phyloP scores from a whole-genome alignment of 176 grass and related monocot genomes.

The Echinochloa phyllopogon region DNA sequence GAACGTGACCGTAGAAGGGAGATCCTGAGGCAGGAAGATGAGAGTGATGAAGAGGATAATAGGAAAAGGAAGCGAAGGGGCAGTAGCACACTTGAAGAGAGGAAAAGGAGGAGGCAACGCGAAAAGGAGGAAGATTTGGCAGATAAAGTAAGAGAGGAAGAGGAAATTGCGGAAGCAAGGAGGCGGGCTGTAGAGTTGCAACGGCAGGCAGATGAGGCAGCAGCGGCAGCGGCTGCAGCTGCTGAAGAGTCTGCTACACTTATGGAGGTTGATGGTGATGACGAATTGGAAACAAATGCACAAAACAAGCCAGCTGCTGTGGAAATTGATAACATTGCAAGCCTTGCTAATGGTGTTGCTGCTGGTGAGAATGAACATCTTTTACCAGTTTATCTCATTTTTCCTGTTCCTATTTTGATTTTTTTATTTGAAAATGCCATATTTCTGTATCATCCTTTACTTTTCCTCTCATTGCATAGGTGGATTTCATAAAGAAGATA shows the following conservation, averaged over 20 bases:
- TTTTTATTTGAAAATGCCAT: background rate
- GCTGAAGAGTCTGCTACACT: conserved; percentile 48
- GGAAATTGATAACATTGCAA: conserved; percentile 42
- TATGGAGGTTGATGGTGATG: conserved; percentile 72
- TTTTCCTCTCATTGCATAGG: conserved; percentile 49
- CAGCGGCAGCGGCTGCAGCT: conserved; percentile 31
- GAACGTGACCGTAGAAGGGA: conserved; percentile 87
- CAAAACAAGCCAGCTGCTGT: conserved; percentile 49
- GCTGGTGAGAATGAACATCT: conserved; percentile 49
- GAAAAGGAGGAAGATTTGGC: conserved; percentile 89
- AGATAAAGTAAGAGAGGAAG: conserved; percentile 82
- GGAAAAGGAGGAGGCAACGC: conserved; percentile 78
- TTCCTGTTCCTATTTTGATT: background rate
- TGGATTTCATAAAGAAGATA: conserved; percentile 50
- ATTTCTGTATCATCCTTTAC: conserved; percentile 10
- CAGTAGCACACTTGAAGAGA: conserved; percentile 63
- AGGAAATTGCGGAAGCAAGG: conserved; percentile 84
- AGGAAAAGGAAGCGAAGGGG: conserved; percentile 84
- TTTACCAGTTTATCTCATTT: background rate
- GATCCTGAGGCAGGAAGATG: conserved; percentile 86
- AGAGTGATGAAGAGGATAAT: conserved; percentile 86
- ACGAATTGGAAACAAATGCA: conserved; percentile 55
- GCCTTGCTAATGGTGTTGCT: conserved; percentile 48
- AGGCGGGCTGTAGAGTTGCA: conserved; percentile 65
- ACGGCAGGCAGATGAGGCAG: conserved; percentile 60